phyloP scores from a whole-genome alignment of 208 protist species.

The Wallacemonas sp. region DNA sequence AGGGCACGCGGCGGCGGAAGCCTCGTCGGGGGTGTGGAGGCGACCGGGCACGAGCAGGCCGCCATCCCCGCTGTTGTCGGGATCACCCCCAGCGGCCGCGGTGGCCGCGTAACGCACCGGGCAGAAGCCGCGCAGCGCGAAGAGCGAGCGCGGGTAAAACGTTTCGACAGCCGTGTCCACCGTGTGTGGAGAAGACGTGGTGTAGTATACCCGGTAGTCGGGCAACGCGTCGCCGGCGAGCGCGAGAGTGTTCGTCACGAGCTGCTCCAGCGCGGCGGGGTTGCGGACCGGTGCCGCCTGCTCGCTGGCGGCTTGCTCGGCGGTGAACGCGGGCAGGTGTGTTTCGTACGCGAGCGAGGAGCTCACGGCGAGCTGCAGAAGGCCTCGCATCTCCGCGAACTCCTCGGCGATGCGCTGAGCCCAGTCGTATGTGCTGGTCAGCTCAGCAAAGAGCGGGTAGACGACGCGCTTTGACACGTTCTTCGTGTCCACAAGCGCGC shows the following conservation, averaged over 20 bases:
- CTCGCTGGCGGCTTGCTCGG: slow-evolving; percentile 24
- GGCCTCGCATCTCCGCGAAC: slow-evolving; percentile 39
- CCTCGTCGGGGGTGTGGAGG: background rate
- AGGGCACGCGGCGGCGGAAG: slow-evolving; percentile 6
- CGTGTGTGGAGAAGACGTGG: slow-evolving; percentile 29
- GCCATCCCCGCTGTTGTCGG: background rate
- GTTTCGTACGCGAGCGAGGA: slow-evolving; percentile 37
- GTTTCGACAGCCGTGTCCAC: slow-evolving; percentile 27
- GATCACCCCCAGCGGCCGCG: background rate
- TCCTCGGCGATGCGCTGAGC: slow-evolving; percentile 37
- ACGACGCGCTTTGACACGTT: slow-evolving; percentile 49
- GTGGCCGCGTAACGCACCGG: slow-evolving; percentile 40
- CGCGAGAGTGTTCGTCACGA: slow-evolving; percentile 21
- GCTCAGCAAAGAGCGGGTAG: slow-evolving; percentile 71
- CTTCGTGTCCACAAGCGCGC: slow-evolving; percentile 4
- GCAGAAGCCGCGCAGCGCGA: slow-evolving; percentile 62
- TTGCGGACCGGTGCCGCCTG: slow-evolving; percentile 5
- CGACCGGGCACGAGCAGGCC: slow-evolving; percentile 44
- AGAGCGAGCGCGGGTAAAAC: slow-evolving; percentile 55
- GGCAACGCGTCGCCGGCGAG: slow-evolving; percentile 18
- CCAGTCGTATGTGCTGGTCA: slow-evolving; percentile 68
- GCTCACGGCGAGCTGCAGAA: slow-evolving; percentile 48
- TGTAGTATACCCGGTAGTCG: slow-evolving; percentile 34
- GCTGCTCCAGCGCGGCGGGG: slow-evolving; percentile 19
- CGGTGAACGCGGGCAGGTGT: slow-evolving; percentile 37